Conservation (phyloP, 2,329 filamentous ascomycete genomes). For the Cryphonectria naterciae region DNA sequence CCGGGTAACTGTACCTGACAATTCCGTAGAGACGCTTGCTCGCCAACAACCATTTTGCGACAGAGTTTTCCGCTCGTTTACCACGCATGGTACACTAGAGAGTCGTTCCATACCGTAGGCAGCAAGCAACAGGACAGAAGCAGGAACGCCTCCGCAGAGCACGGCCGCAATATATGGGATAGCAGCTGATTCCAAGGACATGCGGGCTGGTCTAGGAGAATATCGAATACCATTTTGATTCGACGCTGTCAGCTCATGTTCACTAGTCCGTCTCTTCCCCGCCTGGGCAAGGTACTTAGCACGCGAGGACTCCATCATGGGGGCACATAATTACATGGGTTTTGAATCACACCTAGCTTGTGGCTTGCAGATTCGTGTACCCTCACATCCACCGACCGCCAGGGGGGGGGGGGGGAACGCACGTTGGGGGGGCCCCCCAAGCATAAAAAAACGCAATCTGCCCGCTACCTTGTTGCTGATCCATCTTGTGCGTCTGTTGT, state of each 20-base stretch:
- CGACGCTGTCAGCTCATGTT: background rate
- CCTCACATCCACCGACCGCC: background rate
- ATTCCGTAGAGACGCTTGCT: background rate
- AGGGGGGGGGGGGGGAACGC: background rate
- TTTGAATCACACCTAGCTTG: background rate
- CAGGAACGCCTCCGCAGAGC: background rate
- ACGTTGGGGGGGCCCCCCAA: no score
- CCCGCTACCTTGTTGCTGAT: background rate
- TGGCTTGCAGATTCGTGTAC: background rate
- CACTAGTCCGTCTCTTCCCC: background rate
- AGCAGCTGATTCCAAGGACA: background rate
- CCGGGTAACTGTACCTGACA: background rate
- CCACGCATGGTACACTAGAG: background rate
- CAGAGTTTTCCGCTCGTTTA: background rate
- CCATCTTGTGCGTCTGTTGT: background rate
- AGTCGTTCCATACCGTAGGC: background rate
- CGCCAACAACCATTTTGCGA: background rate
- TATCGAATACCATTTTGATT: background rate
- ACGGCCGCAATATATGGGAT: background rate
- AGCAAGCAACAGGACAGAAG: background rate
- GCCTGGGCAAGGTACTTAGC: background rate
- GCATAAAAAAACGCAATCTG: background rate
- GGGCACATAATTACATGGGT: background rate
- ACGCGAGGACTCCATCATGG: background rate
- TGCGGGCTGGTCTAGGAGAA: background rate